These are phyloP conservation scores for Eimeria falciformis DNA, from an alignment of 169 alveolate genomes.

Conservation along the genomic window DNA sequence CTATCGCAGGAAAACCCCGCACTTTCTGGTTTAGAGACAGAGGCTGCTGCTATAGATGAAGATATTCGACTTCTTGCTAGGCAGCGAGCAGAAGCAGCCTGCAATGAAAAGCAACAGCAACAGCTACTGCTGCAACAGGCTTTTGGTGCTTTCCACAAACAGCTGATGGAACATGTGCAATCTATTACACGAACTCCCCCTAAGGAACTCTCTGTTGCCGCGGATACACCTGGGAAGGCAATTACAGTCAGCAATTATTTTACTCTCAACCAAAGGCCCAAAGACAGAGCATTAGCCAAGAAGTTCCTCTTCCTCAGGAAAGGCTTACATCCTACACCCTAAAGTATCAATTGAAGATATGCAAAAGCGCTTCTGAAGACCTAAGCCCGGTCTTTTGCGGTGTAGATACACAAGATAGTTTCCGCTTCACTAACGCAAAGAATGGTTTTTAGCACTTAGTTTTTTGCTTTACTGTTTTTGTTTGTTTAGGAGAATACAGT, in stretches of 20 bases:
- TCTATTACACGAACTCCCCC: slow-evolving; percentile 42
- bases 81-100: slow-evolving; percentile 17
- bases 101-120: slow-evolving; percentile 20
- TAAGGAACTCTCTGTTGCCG: slow-evolving; percentile 33
- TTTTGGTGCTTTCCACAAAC: slow-evolving; percentile 26
- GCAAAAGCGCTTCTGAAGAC: too few relatives aligned
- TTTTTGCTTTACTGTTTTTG: neutral
- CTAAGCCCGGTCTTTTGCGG: too few relatives aligned
- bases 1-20: slow-evolving; percentile 23
- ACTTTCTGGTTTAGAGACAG: slow-evolving; percentile 28
- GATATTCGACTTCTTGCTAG: neutral
- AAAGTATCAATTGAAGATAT: too few relatives aligned
- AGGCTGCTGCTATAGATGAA: slow-evolving; percentile 41
- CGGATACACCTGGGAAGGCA: slow-evolving; percentile 30
- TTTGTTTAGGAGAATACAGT: slow-evolving; percentile 36
- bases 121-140: slow-evolving; percentile 62
- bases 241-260: slow-evolving; percentile 21
- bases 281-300: slow-evolving; percentile 1
- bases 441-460: too few relatives aligned
- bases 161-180: slow-evolving; percentile 51
- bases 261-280: slow-evolving; percentile 9
- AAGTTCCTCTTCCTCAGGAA: slow-evolving; percentile 51
- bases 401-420: too few relatives aligned
- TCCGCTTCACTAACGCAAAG: too few relatives aligned
- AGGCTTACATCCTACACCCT: neutral